A percentile compares a stretch with the other conserved stretches of the same genome.
These are phyloP conservation scores for Spatholobus suberectus DNA, from an alignment of 306 rosid genomes.

Conservation along the genomic window DNA sequence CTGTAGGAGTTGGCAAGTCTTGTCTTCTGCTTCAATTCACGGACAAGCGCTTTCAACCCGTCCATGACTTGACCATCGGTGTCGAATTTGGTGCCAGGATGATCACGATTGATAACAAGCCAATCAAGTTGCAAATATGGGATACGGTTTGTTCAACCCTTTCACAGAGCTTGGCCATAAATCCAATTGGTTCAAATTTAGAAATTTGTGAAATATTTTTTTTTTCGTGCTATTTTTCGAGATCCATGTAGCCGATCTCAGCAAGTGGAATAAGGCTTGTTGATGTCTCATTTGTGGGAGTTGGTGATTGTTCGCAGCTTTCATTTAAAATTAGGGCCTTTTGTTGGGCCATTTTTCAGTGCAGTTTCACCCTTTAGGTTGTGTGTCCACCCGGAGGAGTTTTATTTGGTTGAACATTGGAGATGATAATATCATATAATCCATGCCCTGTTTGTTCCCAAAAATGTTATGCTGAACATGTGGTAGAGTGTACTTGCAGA, in stretches of 20 bases:
- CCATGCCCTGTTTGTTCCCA: background rate
- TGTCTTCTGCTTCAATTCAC: slow-evolving; percentile 98
- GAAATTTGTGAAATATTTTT: background rate
- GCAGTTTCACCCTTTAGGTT: slow-evolving; percentile 3
- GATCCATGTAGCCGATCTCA: background rate
- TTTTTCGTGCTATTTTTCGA: background rate
- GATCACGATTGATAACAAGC: slow-evolving; percentile 91
- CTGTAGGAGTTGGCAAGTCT: slow-evolving; percentile 93
- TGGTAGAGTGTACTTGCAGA: background rate
- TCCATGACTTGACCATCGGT: slow-evolving; percentile 96
- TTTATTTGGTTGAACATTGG: background rate
- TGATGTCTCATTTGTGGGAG: background rate
- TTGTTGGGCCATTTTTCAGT: slow-evolving; percentile 4
- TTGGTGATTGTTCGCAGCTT: background rate
- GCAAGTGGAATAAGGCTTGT: background rate
- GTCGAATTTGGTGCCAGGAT: slow-evolving; percentile 98
- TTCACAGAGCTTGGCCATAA: background rate
- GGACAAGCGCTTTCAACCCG: slow-evolving; percentile 97
- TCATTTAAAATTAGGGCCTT: background rate
- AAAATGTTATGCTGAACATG: background rate
- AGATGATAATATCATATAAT: slow-evolving; percentile 12
- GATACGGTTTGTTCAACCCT: slow-evolving; percentile 75
- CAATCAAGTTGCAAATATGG: slow-evolving; percentile 98
- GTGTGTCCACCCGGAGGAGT: background rate
- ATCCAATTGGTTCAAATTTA: background rate